These are phyloP conservation scores for Pythium myriotylum DNA, from an alignment of 352 stramenopile species.

Conservation along the genomic window DNA sequence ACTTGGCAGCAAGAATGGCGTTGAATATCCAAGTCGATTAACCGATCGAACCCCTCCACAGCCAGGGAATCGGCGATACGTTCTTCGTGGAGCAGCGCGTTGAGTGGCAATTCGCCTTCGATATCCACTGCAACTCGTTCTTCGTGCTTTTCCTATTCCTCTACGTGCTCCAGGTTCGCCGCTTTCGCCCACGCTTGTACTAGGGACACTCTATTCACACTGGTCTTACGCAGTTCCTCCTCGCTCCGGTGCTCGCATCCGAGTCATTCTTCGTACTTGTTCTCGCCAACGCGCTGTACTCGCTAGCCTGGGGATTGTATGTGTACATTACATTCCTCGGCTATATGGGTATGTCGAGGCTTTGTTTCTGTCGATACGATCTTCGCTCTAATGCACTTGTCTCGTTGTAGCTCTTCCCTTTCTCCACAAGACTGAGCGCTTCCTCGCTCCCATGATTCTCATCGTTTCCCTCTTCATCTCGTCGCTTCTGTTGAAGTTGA, in stretches of 20 bases:
- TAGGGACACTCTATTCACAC: too few species aligned
- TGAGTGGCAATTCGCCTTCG: constrained; percentile 99
- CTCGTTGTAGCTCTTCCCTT: constrained; percentile 92
- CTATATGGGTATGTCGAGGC: constrained; percentile 83
- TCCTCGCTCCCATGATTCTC: constrained; percentile 83
- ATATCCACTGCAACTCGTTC: constrained; percentile 99
- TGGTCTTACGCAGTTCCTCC: constrained; percentile 95
- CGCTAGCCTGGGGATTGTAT: constrained; percentile 93
- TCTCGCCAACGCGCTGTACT: constrained; percentile 94
- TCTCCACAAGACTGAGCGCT: constrained; percentile 89
- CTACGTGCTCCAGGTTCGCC: constrained; percentile 89
- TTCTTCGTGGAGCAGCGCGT: constrained; percentile 96
- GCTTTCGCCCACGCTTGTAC: too few species aligned
- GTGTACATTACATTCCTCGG: constrained; percentile 99
- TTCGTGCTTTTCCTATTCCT: constrained; percentile 96
- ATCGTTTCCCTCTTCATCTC: constrained; percentile 79
- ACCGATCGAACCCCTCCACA: constrained; percentile 24
- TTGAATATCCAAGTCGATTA: too few species aligned
- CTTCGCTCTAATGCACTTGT: background rate
- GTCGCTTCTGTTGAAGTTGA: constrained; percentile 74
- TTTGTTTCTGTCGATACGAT: constrained; percentile 1
- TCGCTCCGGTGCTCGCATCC: constrained; percentile 93
- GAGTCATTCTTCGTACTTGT: constrained; percentile 90
- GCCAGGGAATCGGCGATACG: constrained; percentile 70
- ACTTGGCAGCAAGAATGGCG: too few species aligned